Percentiles rank a stretch among this genome's conserved stretches.
phyloP scores from a whole-genome alignment of 2,329 filamentous ascomycete genomes.

The Aspergillus sp. region DNA sequence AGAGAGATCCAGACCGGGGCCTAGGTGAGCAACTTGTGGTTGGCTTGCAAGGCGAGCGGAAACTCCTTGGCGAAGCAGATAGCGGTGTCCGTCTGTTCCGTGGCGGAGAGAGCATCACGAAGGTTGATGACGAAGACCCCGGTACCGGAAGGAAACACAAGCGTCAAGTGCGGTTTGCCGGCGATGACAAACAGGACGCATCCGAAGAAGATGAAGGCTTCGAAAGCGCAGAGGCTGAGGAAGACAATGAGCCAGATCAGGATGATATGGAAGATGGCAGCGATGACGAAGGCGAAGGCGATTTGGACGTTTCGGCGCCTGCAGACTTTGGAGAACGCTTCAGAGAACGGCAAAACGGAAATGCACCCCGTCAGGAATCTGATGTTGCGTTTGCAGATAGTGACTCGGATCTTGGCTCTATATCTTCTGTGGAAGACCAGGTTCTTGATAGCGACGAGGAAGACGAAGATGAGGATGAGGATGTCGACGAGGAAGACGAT shows the following conservation, averaged over 20 bases:
- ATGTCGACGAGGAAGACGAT: constrained; percentile 54
- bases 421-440: constrained; percentile 65
- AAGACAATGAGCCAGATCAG: constrained; percentile 54
- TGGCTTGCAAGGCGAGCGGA: constrained; percentile 78
- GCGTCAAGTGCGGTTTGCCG: constrained; percentile 51
- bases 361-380: constrained; percentile 58
- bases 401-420: constrained; percentile 90
- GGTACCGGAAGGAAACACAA: constrained; percentile 58
- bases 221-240: constrained; percentile 53
- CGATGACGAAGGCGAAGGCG: constrained; percentile 36
- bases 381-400: constrained; percentile 92
- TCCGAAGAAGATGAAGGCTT: constrained; percentile 58
- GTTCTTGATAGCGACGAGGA: constrained; percentile 53
- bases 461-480: constrained; percentile 47
- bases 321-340: constrained; percentile 46
- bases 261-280: constrained; percentile 38
- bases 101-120: constrained; percentile 67
- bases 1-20: constrained; percentile 69
- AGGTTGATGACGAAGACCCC: constrained; percentile 55
- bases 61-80: constrained; percentile 77
- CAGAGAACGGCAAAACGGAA: constrained; percentile 51
- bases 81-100: constrained; percentile 83
- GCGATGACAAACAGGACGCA: constrained; percentile 53
- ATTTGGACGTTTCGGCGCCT: constrained; percentile 40
- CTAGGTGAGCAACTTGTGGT: constrained; percentile 94